Evolutionary conservation across 2,329 filamentous ascomycete species (phyloP).

Genomic region (Botrytis cinerea): DNA sequence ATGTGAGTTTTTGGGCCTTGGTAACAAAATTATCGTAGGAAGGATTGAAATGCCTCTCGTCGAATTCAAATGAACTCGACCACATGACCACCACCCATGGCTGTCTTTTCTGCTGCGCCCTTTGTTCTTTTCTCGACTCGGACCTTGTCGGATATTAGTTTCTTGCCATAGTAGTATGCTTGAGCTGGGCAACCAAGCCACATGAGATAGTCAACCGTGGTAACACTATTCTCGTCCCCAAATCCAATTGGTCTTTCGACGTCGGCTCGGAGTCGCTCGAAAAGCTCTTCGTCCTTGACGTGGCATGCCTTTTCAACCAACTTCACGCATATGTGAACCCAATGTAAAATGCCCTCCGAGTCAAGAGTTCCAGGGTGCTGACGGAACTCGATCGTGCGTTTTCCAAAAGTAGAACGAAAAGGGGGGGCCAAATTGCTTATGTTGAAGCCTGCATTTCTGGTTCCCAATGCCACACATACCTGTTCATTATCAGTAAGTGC

Average conservation of each 20-base stretch:
- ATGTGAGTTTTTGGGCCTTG: not conserved
- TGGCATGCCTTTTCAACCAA: constrained; percentile 24
- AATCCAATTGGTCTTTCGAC: constrained; percentile 1
- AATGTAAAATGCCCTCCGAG: constrained; percentile 26
- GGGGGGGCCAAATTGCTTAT: not conserved
- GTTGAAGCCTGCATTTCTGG: not conserved
- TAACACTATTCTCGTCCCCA: not conserved
- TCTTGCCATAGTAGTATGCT: constrained; percentile 7
- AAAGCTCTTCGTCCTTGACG: not conserved
- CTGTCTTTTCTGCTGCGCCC: no score
- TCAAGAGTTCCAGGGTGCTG: constrained; percentile 35
- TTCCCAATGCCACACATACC: not conserved
- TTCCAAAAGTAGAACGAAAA: rapidly evolving
- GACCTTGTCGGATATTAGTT: not conserved
- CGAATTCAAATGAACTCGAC: not conserved
- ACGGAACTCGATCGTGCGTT: constrained; percentile 36
- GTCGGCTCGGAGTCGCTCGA: not conserved
- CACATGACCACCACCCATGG: not conserved
- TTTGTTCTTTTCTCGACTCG: not conserved
- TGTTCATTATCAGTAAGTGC: not conserved
- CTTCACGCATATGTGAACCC: constrained; percentile 28
- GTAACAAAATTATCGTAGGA: not conserved
- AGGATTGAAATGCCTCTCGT: not conserved
- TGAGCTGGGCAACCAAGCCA: constrained; percentile 10
- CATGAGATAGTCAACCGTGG: not conserved